Conservation (phyloP, 139 green algal species). For the Chara braunii region DNA sequence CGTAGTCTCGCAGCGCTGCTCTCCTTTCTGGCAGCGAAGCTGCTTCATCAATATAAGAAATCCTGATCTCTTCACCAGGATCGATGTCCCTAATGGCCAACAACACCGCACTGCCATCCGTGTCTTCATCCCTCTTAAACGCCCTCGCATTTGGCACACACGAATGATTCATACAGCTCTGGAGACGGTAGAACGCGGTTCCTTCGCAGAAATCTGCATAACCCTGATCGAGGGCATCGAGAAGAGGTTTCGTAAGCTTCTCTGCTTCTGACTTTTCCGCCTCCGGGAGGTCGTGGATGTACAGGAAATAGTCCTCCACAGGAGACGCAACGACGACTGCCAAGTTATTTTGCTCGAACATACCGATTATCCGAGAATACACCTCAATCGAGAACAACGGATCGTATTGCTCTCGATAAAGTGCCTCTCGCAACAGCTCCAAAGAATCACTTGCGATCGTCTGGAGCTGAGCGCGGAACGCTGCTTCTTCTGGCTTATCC, state of each 20-base stretch:
- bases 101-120: constrained; percentile 42
- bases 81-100: constrained; percentile 30
- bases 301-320: constrained; percentile 61
- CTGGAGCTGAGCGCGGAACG: constrained; percentile 53
- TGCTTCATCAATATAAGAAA: constrained; percentile 57
- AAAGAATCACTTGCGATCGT: constrained; percentile 67
- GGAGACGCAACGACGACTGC: constrained; percentile 49
- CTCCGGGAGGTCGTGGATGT: constrained; percentile 33
- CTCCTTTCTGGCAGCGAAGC: constrained; percentile 39
- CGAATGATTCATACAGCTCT: constrained; percentile 83
- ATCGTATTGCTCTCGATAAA: constrained; percentile 43
- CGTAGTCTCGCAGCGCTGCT: constrained; percentile 65
- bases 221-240: constrained; percentile 60
- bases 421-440: constrained; percentile 51
- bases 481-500: constrained; percentile 39
- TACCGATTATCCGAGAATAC: constrained; percentile 74
- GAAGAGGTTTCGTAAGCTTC: constrained; percentile 46
- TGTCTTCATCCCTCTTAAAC: constrained; percentile 47
- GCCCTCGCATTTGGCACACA: constrained; percentile 68
- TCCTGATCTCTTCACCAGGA: constrained; percentile 39
- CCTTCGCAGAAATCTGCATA: constrained; percentile 61
- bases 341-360: constrained; percentile 98
- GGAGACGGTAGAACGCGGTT: constrained; percentile 76
- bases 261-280: constrained; percentile 29
- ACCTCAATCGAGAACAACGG: constrained; percentile 59